phyloP scores from a whole-genome alignment of 371 early-diverging fungal species.

The Rhizopus delemar region DNA sequence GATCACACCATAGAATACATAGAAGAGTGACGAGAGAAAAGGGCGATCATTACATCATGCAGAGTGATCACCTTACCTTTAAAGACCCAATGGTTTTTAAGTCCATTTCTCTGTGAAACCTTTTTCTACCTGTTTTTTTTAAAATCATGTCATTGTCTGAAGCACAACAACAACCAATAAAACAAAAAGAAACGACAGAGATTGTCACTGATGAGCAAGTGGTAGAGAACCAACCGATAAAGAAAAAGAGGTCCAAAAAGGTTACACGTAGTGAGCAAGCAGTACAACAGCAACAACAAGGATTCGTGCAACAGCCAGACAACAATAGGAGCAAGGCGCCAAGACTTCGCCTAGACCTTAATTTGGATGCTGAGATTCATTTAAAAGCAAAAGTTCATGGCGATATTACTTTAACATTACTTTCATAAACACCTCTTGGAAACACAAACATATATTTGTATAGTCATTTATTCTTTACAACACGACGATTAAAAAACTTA shows the following conservation, averaged over 20 bases:
- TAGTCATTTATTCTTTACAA: neutral
- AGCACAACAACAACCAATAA: slow-evolving; percentile 1
- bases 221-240: no score
- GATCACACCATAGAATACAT: neutral
- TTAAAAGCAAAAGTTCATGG: slow-evolving; percentile 30
- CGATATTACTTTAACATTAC: slow-evolving; percentile 27
- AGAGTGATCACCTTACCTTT: neutral
- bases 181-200: neutral
- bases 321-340: slow-evolving; percentile 22
- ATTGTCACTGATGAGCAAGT: neutral
- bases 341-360: slow-evolving; percentile 23
- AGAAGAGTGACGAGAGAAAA: neutral
- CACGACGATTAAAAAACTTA: no score
- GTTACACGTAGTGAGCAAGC: neutral
- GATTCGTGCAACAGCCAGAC: neutral
- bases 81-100: neutral
- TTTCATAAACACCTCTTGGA: slow-evolving; percentile 9
- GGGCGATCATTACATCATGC: neutral
- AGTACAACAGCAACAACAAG: slow-evolving; percentile 10
- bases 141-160: neutral
- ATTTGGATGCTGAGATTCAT: slow-evolving; percentile 24
- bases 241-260: neutral
- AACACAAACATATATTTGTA: neutral
- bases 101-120: neutral
- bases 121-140: neutral